Base-by-base conservation (phyloP, 495 filamentous ascomycete genomes). In the Chaetomium cochliodes region DNA sequence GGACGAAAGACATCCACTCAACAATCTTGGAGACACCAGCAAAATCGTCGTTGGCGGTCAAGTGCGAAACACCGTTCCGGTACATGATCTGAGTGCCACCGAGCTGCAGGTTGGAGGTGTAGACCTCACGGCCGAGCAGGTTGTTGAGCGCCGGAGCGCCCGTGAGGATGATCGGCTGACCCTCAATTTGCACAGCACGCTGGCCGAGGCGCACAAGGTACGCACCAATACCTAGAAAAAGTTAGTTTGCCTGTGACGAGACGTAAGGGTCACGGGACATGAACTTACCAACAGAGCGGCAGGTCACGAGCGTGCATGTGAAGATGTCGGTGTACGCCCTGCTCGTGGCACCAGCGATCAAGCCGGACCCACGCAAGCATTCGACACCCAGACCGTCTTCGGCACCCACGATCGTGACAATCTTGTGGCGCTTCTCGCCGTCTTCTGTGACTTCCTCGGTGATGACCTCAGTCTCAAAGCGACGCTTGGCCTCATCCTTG, bases 51-150 rank as follows among this genome's bases (percentile, higher is more conserved):
- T 88, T 90, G 73, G 94, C 94, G 65, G 93, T 97, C 89, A 98
- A 90, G 81, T 98, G 94, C 11, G 96, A 98, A 28, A 98, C 96
- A 85, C 94, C 94, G 74, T 98, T 98, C 81, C 89, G 93, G 86
- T 98, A 98, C 94, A 98, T 98, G 84, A 98, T 98, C 80, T 98
- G 94, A 47, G 94, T 98, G 70, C 94, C 94, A 86, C 94, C 94
- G 66, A 98, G 90, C 82, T 98, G 94, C 66, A 98, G 78, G 84
- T 98, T 98, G 41, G 94, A 98, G 52, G 94, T 96, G 83, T 98
- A 98, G 20, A 98, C 93, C 80, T 98, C 96, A 66, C 94, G 90
- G 47, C 94, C 94, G 57, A 98, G 89, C 69, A 98, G 82, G 82
- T 97, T 98, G 86, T 98, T 98, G 78, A 98, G 90, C 60, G 94